Conservation (phyloP, 2,329 filamentous ascomycete species). For the Pestalotiopsis sp. region DNA sequence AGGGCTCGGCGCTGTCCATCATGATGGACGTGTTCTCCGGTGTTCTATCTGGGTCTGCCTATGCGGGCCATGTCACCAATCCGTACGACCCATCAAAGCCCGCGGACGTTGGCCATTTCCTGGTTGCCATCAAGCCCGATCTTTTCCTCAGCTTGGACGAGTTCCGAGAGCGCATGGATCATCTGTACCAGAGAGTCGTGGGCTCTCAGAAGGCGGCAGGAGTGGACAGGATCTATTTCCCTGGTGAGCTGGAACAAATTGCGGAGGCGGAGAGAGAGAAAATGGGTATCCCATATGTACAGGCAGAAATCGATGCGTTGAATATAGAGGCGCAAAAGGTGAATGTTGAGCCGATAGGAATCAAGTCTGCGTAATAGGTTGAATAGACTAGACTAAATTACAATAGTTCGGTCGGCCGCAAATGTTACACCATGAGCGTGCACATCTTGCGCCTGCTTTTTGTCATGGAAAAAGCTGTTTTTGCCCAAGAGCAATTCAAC, state of each 20-base stretch:
- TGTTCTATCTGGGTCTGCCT: slow-evolving; percentile 70
- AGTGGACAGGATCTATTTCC: slow-evolving; percentile 62
- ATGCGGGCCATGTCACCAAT: slow-evolving; percentile 74
- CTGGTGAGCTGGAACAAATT: slow-evolving; percentile 64
- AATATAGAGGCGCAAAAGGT: slow-evolving; percentile 51
- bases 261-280: slow-evolving; percentile 51
- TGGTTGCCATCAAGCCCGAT: slow-evolving; percentile 74
- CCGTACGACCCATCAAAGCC: slow-evolving; percentile 74
- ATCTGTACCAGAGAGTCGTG: slow-evolving; percentile 56
- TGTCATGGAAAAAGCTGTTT: too few species aligned
- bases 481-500: too few species aligned
- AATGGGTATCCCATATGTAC: slow-evolving; percentile 61
- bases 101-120: slow-evolving; percentile 75
- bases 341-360: not conserved
- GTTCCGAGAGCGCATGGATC: slow-evolving; percentile 64
- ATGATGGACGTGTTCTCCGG: slow-evolving; percentile 93
- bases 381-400: not conserved
- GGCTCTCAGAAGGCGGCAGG: slow-evolving; percentile 56
- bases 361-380: not conserved
- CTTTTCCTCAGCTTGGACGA: slow-evolving; percentile 73
- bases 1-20: slow-evolving; percentile 74
- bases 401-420: not conserved
- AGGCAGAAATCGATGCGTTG: slow-evolving; percentile 57
- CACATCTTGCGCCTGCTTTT: too few species aligned
- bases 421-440: too few species aligned